A percentile compares a stretch with the other conserved stretches of the same genome.
These are phyloP conservation scores for Senecio squalidus DNA, from an alignment of 140 eudicot genomes.

Conservation along the genomic window DNA sequence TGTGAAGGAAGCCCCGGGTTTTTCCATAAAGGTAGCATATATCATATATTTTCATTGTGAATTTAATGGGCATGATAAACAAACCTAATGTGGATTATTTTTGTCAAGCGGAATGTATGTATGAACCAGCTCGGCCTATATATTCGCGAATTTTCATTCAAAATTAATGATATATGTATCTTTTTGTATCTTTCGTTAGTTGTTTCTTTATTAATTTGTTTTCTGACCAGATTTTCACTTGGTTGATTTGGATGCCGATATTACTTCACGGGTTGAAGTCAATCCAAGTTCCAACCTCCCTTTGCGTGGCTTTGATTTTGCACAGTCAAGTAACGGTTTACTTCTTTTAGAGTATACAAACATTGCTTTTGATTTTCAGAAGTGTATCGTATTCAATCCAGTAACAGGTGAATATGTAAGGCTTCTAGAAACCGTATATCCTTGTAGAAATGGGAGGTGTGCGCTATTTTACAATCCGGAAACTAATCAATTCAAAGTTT, in stretches of 20 bases:
- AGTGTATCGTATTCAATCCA: slow-evolving; percentile 20
- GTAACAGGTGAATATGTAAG: slow-evolving; percentile 20
- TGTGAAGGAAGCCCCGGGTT: no score
- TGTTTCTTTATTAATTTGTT: neutral
- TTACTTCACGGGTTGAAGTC: neutral
- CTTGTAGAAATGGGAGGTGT: slow-evolving; percentile 4
- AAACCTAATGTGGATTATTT: no score
- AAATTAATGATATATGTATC: no score
- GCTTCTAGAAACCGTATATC: slow-evolving; percentile 8
- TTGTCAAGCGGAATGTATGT: no score
- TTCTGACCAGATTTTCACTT: neutral
- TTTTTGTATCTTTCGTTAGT: no score
- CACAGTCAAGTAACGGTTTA: slow-evolving; percentile 19
- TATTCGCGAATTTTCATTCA: no score
- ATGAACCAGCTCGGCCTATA: no score
- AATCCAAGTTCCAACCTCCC: slow-evolving; percentile 11
- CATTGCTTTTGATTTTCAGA: neutral
- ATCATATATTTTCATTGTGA: no score
- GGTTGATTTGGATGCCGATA: slow-evolving; percentile 4
- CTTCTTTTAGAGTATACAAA: slow-evolving; percentile 9
- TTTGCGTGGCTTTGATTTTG: slow-evolving; percentile 6
- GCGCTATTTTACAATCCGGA: slow-evolving; percentile 5
- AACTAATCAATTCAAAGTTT: slow-evolving; percentile 10
- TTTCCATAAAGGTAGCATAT: no score
- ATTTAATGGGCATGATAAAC: no score